Conservation (phyloP, 495 filamentous ascomycete species). For the Ramalina peruviana region DNA sequence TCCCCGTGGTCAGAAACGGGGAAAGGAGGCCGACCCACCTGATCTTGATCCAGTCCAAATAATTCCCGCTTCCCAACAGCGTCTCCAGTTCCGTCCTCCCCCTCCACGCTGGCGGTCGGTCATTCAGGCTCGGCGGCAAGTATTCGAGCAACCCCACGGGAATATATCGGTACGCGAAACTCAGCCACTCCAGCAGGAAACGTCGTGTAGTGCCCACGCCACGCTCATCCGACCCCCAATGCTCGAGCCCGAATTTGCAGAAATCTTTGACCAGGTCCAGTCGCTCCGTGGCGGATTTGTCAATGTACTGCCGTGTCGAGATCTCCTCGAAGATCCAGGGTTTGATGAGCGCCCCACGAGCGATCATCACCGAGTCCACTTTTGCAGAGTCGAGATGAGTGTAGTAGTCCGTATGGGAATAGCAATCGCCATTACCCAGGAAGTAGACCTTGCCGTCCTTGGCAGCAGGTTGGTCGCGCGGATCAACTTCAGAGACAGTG, state of each 20-base stretch:
- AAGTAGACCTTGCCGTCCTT: slow-evolving; percentile 55
- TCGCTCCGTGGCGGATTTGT: slow-evolving; percentile 82
- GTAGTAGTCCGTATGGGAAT: slow-evolving; percentile 79
- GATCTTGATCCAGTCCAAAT: slow-evolving; percentile 97
- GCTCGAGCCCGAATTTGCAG: slow-evolving; percentile 74
- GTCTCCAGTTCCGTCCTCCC: slow-evolving; percentile 87
- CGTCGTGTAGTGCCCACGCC: slow-evolving; percentile 77
- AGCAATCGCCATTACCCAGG: slow-evolving; percentile 92
- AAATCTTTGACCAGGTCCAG: slow-evolving; percentile 78
- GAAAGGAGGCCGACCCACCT: slow-evolving; percentile 44
- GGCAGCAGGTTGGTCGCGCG: slow-evolving; percentile 36
- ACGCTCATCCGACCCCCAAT: slow-evolving; percentile 89
- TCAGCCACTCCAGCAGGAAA: slow-evolving; percentile 90
- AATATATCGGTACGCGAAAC: slow-evolving; percentile 81
- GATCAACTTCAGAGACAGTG: slow-evolving; percentile 64
- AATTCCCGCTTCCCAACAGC: slow-evolving; percentile 72
- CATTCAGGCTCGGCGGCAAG: slow-evolving; percentile 73
- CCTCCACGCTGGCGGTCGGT: slow-evolving; percentile 69
- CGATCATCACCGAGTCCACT: slow-evolving; percentile 86
- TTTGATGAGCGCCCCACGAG: slow-evolving; percentile 63
- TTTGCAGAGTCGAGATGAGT: slow-evolving; percentile 58
- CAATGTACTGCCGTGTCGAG: slow-evolving; percentile 75
- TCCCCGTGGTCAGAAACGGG: neutral
- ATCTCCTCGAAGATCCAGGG: slow-evolving; percentile 99
- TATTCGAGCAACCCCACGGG: slow-evolving; percentile 79